Evolutionary conservation across 2,329 filamentous ascomycete species (phyloP), one percentile per base, ranked within the genome.

Genomic region (Microcera coccophila): DNA sequence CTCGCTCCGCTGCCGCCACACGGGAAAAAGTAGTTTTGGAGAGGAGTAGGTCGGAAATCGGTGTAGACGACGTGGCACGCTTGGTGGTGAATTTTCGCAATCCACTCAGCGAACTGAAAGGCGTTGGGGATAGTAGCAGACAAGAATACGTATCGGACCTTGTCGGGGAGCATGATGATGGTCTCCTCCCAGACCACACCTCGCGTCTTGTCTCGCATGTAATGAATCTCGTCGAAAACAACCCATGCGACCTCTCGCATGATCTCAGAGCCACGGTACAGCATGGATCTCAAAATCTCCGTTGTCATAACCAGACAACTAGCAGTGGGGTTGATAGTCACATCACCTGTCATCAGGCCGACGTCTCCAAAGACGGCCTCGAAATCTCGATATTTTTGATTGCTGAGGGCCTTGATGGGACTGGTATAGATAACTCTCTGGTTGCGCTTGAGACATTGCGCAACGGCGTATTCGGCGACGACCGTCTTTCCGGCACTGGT

Each of bases 191-290:
- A 98, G 3, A 98, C 93, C 1, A 98, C 93, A 73, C 93, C 93
- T 68, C 93, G 80, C 38, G 82, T 79, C 68, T 94, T 94, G 68
- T 98, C 93, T 60, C 93, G 83, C 82, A 98, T 85, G 69, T 98
- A 98, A 68, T 98, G 93, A 49, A 98, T 95, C 67, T 98, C 93
- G 67, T 98, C 93, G 58, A 98, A 98, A 2, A 98, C 75, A 2
- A 98, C 94, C 93, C 93, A 98, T 12, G 87, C 90, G 2, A 98
- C 94, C 71, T 98, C 93, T 54, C 93, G 89, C 91, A 98, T 98
- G 53, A 98, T 97, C 71, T 98, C 93, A 0, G 93, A 97, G 47
- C 93, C 93, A 55, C 93, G 81, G 67, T 98, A 98, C 69, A 98
- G 66, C 93, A 98, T 98, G 15, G 91, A 97, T 37, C 93, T 85